phyloP scores from a whole-genome alignment of 2,329 filamentous ascomycete species.

The Didymella exigua region DNA sequence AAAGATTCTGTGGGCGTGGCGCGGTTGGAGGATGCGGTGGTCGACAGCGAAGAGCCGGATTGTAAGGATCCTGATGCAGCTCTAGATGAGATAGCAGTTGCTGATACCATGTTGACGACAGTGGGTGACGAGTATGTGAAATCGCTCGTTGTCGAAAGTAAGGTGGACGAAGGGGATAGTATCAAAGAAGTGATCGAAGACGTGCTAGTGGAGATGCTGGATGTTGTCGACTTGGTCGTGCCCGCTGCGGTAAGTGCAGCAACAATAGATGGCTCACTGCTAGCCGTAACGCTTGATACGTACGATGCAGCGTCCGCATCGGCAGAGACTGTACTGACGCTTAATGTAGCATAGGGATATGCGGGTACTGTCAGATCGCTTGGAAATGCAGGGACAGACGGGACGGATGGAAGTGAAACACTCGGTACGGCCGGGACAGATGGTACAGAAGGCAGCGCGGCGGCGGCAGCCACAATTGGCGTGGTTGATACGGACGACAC shows the following conservation, averaged over 20 bases:
- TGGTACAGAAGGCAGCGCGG: slow-evolving; percentile 14
- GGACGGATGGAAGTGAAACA: slow-evolving; percentile 21
- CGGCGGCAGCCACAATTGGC: not conserved
- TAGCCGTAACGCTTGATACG: slow-evolving; percentile 10
- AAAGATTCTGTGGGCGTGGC: slow-evolving; percentile 8
- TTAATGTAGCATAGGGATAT: slow-evolving; percentile 41
- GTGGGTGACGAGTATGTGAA: slow-evolving; percentile 2
- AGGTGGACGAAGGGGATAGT: slow-evolving; percentile 4
- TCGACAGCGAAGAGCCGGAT: not conserved
- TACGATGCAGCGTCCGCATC: slow-evolving; percentile 16
- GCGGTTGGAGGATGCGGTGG: not conserved
- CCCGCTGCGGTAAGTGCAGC: slow-evolving; percentile 5
- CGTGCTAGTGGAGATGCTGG: slow-evolving; percentile 3
- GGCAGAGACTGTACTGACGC: slow-evolving; percentile 13
- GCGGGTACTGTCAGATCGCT: slow-evolving; percentile 42
- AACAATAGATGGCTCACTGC: slow-evolving; percentile 8
- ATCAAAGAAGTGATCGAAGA: slow-evolving; percentile 5
- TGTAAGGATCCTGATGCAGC: not conserved
- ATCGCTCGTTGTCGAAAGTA: slow-evolving; percentile 1
- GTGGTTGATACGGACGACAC: not conserved
- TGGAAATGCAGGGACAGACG: slow-evolving; percentile 38
- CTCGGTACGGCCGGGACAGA: slow-evolving; percentile 23
- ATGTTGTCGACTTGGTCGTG: not conserved
- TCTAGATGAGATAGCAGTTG: slow-evolving; percentile 3
- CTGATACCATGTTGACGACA: not conserved